Base-by-base conservation (phyloP, 345 rosid species). In the Laguncularia racemosa region DNA sequence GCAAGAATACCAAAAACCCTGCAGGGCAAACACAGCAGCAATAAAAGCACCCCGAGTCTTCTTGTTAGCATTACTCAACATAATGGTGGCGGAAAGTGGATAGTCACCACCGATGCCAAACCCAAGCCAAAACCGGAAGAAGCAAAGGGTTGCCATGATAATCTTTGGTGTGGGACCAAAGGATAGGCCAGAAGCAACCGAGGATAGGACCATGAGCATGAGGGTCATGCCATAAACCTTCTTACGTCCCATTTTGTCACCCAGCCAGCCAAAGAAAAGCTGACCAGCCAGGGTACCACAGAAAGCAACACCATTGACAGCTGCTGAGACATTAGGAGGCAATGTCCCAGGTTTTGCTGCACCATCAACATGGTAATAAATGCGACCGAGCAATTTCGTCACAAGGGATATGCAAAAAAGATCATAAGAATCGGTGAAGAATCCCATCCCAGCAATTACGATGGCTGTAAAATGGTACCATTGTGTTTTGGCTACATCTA, bases 41-140 rank as follows among this genome's bases (percentile, higher is more conserved):
- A n/a, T n/a, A n/a, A n/a, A n/a, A n/a, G n/a, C n/a, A n/a, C n/a
- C n/a, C n/a, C n/a, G n/a, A n/a, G n/a, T n/a, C n/a, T n/a, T n/a
- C n/a, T n/a, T n/a, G n/a, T n/a, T n/a, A n/a, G n/a, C n/a, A n/a
- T n/a, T n/a, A n/a, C n/a, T n/a, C n/a, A 88, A 86, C 86, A 86
- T 87, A 59, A 87, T 84, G 6, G 91, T 84, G 0, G 88, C 95
- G 2, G 95, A 87, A 9, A 87, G 67, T 1, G 91, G 95, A 28
- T 87, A 87, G 52, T 87, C 95, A 0, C 95, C 95, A 0, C 95
- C 95, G 45, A 87, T 84, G 0, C 95, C 91, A 1, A 87, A 44
- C 0, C 95, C 95, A 8, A 87, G 63, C 46, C 79, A 50, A 64
- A 87, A 84, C 65, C 95, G 65, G 68, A 80, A 87, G 57, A 84